phyloP scores from a whole-genome alignment of 768 basidiomycete genomes.

The Podaxis carcinomalis region DNA sequence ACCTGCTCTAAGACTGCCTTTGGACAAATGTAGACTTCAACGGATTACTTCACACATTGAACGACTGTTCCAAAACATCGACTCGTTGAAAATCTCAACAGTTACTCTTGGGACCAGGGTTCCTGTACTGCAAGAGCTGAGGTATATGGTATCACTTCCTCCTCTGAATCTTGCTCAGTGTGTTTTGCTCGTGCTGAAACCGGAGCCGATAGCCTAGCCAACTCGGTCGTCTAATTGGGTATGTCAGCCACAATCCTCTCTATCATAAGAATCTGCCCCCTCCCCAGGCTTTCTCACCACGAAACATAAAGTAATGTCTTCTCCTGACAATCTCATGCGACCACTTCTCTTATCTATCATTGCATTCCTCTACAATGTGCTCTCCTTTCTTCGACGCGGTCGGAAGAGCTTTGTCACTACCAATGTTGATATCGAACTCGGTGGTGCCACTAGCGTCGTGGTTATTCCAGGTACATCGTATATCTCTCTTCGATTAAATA shows the following conservation, averaged over 20 bases:
- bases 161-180: too few relatives aligned
- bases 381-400: background rate
- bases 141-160: too few relatives aligned
- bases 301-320: background rate
- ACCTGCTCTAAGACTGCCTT: too few relatives aligned
- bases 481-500: background rate
- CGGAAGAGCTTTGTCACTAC: background rate
- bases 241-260: background rate
- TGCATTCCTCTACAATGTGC: background rate
- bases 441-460: background rate
- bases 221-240: too few relatives aligned
- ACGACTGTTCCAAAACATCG: too few relatives aligned
- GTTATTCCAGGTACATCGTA: background rate
- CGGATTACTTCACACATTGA: too few relatives aligned
- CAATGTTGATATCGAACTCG: background rate
- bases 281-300: background rate
- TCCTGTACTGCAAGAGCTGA: too few relatives aligned
- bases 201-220: too few relatives aligned
- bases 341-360: background rate
- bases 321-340: background rate
- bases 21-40: too few relatives aligned
- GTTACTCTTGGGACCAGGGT: too few relatives aligned
- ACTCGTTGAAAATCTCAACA: too few relatives aligned
- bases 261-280: background rate
- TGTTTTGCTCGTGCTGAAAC: too few relatives aligned